Percentiles rank a stretch among this genome's conserved stretches.
Conservation (phyloP, 73 alveolate species). For the Stentor roeselii region DNA sequence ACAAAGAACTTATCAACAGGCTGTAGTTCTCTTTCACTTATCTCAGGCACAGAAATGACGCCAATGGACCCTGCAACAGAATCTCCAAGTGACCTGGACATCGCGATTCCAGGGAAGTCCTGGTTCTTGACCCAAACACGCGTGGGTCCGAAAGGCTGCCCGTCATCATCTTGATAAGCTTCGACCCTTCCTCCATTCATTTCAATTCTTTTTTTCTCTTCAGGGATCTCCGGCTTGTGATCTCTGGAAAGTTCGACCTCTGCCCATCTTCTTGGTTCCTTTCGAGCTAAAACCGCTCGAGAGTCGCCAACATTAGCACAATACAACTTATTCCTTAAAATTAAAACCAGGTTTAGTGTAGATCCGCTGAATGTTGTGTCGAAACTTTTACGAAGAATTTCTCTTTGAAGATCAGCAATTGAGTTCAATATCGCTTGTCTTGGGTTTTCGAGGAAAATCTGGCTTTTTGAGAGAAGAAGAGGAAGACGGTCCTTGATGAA, state of each 20-base stretch:
- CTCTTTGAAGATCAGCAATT: conserved; percentile 27
- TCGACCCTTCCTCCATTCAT: conserved; percentile 37
- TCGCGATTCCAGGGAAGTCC: conserved; percentile 24
- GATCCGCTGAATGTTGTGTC: conserved; percentile 57
- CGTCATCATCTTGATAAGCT: too few relatives aligned
- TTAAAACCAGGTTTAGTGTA: conserved; percentile 54
- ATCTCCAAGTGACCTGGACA: conserved; percentile 29
- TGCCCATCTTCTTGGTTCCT: too few relatives aligned
- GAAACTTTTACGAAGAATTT: conserved; percentile 29
- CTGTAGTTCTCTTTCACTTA: conserved; percentile 47
- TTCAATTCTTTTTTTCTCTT: conserved; percentile 36
- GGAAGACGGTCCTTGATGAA: conserved; percentile 39
- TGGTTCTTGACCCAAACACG: too few relatives aligned
- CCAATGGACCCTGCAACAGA: conserved; percentile 2
- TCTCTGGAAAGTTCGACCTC: conserved; percentile 32
- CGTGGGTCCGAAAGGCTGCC: too few relatives aligned
- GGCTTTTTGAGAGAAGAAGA: too few relatives aligned
- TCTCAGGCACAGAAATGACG: conserved; percentile 25
- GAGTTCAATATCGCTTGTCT: conserved; percentile 15
- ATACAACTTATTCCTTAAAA: conserved; percentile 40
- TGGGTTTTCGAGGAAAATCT: background rate
- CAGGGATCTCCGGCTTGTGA: conserved; percentile 36
- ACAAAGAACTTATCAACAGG: conserved; percentile 60
- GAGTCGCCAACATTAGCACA: conserved; percentile 73
- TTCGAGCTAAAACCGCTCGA: conserved; percentile 50